Conservation (phyloP, 176 grass and related monocot species). For the Juncus inflexus region DNA sequence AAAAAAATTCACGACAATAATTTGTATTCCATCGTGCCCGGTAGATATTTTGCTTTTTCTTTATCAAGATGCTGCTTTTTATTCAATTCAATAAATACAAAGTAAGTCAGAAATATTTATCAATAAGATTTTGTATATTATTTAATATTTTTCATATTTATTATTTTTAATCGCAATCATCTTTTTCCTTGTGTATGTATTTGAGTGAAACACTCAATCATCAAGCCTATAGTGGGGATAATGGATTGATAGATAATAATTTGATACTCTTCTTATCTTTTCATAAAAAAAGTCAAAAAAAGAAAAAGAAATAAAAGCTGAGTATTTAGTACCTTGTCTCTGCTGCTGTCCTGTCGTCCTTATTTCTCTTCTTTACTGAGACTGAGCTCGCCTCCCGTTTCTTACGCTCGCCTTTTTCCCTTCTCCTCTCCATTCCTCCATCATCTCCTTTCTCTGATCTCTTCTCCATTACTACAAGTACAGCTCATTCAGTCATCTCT, state of each 20-base stretch:
- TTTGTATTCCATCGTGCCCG: too few species aligned
- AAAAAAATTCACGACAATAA: too few species aligned
- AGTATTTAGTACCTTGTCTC: conserved; percentile 15
- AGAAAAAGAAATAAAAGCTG: not conserved
- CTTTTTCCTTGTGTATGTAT: too few species aligned
- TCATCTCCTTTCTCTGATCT: conserved; percentile 17
- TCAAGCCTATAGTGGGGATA: not conserved
- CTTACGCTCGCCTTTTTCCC: conserved; percentile 19
- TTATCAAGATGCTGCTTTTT: too few species aligned
- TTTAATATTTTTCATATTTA: too few species aligned
- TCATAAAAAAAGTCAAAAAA: not conserved
- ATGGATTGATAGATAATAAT: too few species aligned
- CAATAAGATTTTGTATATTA: too few species aligned
- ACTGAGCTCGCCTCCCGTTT: conserved; percentile 31
- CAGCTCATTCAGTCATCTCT: not conserved
- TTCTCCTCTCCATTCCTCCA: conserved; percentile 12
- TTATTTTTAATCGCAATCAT: too few species aligned
- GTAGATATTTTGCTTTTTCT: too few species aligned
- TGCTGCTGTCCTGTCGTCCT: conserved; percentile 16
- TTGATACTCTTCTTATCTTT: too few species aligned
- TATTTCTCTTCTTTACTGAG: conserved; percentile 15
- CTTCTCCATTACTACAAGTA: conserved; percentile 10
- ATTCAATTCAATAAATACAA: too few species aligned
- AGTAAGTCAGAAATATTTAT: too few species aligned
- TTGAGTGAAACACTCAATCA: not conserved